Conservation (phyloP, 495 filamentous ascomycete genomes). For the Schizothecium vesticola region DNA sequence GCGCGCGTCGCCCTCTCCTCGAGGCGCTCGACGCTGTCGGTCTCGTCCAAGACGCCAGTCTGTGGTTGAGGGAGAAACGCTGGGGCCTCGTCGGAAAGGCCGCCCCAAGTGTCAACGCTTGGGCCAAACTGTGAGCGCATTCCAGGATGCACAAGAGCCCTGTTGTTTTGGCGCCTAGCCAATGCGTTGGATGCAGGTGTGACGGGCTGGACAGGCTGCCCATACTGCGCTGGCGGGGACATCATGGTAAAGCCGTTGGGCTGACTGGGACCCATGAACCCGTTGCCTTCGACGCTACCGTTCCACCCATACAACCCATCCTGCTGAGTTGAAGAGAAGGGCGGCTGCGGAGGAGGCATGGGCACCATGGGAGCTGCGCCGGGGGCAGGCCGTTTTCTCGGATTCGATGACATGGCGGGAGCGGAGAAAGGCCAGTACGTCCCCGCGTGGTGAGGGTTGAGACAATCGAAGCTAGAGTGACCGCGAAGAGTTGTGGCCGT, state of each 20-base stretch:
- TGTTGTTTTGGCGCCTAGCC: constrained; percentile 58
- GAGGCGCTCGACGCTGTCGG: constrained; percentile 69
- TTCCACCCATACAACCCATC: constrained; percentile 43
- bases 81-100: constrained; percentile 44
- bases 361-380: constrained; percentile 57
- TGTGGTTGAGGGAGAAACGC: constrained; percentile 26
- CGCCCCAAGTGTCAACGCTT: constrained; percentile 40
- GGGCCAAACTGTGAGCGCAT: constrained; percentile 39
- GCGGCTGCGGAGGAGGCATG: constrained; percentile 43
- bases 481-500: constrained; percentile 1
- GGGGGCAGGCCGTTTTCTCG: constrained; percentile 70
- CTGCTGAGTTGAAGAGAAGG: constrained; percentile 31
- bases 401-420: constrained; percentile 45
- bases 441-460: constrained; percentile 1
- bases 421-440: constrained; percentile 23
- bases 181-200: constrained; percentile 55
- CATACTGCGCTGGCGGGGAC: constrained; percentile 41
- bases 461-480: not conserved
- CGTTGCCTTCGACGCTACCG: constrained; percentile 20
- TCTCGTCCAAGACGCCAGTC: constrained; percentile 44
- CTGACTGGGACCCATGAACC: constrained; percentile 31
- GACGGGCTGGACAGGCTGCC: constrained; percentile 20
- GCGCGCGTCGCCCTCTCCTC: constrained; percentile 69
- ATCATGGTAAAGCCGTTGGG: constrained; percentile 39
- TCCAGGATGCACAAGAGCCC: constrained; percentile 50